Conservation (phyloP, 1,284 basidiomycete species). For the Austroboletus novae-zelandiae region DNA sequence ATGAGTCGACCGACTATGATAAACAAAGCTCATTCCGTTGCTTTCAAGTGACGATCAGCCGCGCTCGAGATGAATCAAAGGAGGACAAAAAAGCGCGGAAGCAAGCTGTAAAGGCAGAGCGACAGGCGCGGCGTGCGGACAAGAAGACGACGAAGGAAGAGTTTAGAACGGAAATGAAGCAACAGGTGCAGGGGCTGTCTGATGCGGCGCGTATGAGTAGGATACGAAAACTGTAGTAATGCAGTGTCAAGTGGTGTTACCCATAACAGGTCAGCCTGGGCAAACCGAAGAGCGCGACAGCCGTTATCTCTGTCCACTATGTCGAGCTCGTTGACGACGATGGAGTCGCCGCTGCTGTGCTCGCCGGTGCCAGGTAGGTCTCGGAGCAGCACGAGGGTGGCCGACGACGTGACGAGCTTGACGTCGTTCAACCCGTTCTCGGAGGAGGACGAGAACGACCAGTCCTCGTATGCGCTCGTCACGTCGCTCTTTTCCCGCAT, state of each 20-base stretch:
- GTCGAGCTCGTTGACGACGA: slow-evolving; percentile 9
- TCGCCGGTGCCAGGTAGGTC: slow-evolving; percentile 53
- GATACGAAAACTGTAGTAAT: slow-evolving; percentile 19
- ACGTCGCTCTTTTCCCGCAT: slow-evolving; percentile 73
- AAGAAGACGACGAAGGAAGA: slow-evolving; percentile 81
- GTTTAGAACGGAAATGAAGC: slow-evolving; percentile 73
- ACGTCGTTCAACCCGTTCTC: slow-evolving; percentile 85
- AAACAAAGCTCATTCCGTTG: slow-evolving; percentile 4
- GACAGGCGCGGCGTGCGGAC: slow-evolving; percentile 71
- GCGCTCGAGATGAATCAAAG: slow-evolving; percentile 76
- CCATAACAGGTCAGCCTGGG: slow-evolving; percentile 14
- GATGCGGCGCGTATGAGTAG: slow-evolving; percentile 28
- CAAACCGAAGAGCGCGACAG: slow-evolving; percentile 6
- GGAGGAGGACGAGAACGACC: slow-evolving; percentile 82
- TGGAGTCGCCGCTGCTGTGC: slow-evolving; percentile 33
- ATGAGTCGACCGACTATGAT: neutral
- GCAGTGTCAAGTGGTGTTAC: neutral
- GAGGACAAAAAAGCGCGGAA: slow-evolving; percentile 91
- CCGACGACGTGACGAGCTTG: slow-evolving; percentile 67
- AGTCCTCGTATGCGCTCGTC: slow-evolving; percentile 77
- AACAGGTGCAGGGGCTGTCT: slow-evolving; percentile 58
- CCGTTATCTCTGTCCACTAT: slow-evolving; percentile 5
- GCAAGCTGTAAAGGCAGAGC: slow-evolving; percentile 80
- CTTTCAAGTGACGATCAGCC: slow-evolving; percentile 51
- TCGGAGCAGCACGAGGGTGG: slow-evolving; percentile 57